A percentile compares a stretch with the other conserved stretches of the same genome.
Conservation (phyloP, 2,329 filamentous ascomycete genomes). For the Onygena corvina region DNA sequence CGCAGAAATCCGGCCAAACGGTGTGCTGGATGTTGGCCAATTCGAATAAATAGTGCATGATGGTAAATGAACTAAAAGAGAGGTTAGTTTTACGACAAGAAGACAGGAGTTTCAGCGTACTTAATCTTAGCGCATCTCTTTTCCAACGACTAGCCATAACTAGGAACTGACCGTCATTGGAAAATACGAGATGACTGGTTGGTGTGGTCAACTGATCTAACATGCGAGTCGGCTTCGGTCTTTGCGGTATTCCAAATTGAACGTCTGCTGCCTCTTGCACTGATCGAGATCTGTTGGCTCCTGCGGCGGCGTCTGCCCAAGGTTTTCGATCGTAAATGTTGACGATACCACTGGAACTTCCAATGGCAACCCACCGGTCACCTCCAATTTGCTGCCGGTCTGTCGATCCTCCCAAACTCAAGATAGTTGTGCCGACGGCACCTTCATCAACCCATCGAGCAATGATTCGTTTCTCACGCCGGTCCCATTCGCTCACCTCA, state of each 20-base stretch:
- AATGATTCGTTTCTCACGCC: conserved; percentile 55
- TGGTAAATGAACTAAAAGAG: conserved; percentile 59
- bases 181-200: conserved; percentile 67
- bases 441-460: conserved; percentile 85
- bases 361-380: conserved; percentile 80
- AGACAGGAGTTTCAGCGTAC: conserved; percentile 21
- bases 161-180: conserved; percentile 78
- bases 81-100: conserved; percentile 11
- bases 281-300: conserved; percentile 18
- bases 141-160: conserved; percentile 79
- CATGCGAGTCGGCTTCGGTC: conserved; percentile 58
- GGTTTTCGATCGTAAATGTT: conserved; percentile 80
- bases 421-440: conserved; percentile 68
- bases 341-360: conserved; percentile 73
- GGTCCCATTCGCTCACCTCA: conserved; percentile 79
- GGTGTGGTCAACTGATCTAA: conserved; percentile 83
- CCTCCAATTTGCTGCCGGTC: conserved; percentile 45
- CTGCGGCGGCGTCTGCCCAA: conserved; percentile 39
- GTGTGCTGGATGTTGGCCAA: conserved; percentile 87
- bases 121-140: conserved; percentile 69
- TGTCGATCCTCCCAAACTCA: conserved; percentile 54
- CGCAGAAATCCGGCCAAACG: conserved; percentile 67
- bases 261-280: conserved; percentile 21
- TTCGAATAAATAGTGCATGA: conserved; percentile 91
- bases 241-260: conserved; percentile 45